These are phyloP conservation scores for Ceriops decandra DNA, from an alignment of 345 rosid genomes.

Conservation along the genomic window DNA sequence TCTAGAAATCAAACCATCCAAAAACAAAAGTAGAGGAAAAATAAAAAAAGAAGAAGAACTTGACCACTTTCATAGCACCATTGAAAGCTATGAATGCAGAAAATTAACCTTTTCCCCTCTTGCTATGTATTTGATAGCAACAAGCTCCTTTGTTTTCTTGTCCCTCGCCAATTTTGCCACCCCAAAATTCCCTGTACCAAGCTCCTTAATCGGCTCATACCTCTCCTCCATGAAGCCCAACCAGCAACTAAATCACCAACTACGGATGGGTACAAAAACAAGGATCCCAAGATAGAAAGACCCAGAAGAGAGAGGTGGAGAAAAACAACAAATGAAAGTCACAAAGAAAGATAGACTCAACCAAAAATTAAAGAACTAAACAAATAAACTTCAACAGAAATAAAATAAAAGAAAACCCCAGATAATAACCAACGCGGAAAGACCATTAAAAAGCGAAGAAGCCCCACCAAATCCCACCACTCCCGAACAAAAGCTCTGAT, in stretches of 20 bases:
- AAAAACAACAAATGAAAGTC: neutral
- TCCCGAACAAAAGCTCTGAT: neutral
- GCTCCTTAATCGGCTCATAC: slow-evolving; percentile 73
- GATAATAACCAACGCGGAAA: neutral
- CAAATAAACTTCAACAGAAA: neutral
- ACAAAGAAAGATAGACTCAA: neutral
- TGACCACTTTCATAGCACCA: neutral
- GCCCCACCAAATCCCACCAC: slow-evolving; percentile 10
- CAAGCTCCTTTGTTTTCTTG: slow-evolving; percentile 74
- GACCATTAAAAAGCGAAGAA: slow-evolving; percentile 11
- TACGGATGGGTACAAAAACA: neutral
- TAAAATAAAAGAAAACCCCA: neutral
- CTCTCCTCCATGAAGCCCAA: slow-evolving; percentile 26
- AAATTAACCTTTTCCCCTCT: slow-evolving; percentile 76
- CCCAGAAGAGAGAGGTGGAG: neutral
- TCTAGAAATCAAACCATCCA: neutral
- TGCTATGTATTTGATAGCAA: slow-evolving; percentile 90
- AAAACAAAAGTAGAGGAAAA: neutral
- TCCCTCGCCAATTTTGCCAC: slow-evolving; percentile 84
- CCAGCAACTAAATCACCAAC: neutral
- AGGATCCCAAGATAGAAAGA: neutral
- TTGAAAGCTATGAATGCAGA: neutral
- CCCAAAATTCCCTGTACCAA: slow-evolving; percentile 89
- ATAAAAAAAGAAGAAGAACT: neutral
- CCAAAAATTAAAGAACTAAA: neutral